Evolutionary conservation across 441 rosid species (phyloP), one percentile per base, ranked within the genome.

Genomic region (Populus hybrid): DNA sequence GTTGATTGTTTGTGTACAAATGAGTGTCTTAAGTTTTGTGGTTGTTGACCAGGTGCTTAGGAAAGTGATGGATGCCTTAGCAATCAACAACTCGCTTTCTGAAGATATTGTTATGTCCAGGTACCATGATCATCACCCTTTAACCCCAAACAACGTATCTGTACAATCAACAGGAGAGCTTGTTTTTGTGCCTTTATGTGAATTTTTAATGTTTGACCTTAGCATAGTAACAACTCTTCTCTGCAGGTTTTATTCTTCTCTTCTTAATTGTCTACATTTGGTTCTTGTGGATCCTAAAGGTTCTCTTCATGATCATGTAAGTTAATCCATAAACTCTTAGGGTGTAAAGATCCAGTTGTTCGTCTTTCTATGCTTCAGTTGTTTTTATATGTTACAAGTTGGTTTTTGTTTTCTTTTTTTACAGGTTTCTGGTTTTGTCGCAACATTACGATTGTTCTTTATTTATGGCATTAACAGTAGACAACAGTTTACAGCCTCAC

Each of bases 371-470:
- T 36, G 30, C 40, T 38, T 59, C 35, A 32, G 61, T 76, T 59
- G 54, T 28, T 57, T 76, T 72, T 72, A 26, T 9, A 16, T 64
- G 73, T 72, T 46, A 57, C 77, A 54, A 69, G 77, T 42, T 35
- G 10, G 67, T 76, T 76, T 23, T 72, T 36, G 4, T 54, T 54
- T 64, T 8, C 16, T 66, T 70, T 70, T 66, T 70, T 70, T 46
- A 75, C 85, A 93, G 99, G 90, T 95, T 76, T 90, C 95, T 36
- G 82, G 94, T 84, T 90, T 93, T 86, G 89, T 93, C 77, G 93
- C 90, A 65, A 88, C 94, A 73, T 82, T 95, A 78, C 82, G 88
- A 73, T 79, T 91, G 87, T 95, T 95, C 85, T 86, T 95, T 70
- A 79, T 84, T 70, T 95, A 91, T 83, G 97, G 98, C 75, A 91